Base-by-base conservation (phyloP, 2,329 filamentous ascomycete species). In the Chaetomium globosum region DNA sequence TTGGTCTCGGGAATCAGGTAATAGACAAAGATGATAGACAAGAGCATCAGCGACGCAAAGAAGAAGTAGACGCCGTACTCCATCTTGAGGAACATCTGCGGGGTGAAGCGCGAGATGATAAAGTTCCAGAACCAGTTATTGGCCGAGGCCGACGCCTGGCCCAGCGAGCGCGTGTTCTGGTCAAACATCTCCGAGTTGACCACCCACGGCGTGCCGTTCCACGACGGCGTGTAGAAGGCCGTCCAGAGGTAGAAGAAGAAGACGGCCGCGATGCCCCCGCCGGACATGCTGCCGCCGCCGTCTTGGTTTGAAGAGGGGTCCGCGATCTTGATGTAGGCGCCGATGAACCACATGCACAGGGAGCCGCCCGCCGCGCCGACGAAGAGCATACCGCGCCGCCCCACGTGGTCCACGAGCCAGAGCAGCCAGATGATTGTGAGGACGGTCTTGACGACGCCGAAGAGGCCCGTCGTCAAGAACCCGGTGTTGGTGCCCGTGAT, bases 191-290 rank as follows among this genome's bases (percentile, higher is more conserved):
- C 89, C 0, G 83, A 83, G 79, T 91, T 91, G 73, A 90, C 78
- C 26, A 93, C 88, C 90, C 90, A 93, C 0, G 89, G 89, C 0
- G 87, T 90, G 1, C 88, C 88, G 73, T 90, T 90, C 88, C 88
- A 91, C 0, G 85, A 84, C 0, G 85, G 88, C 0, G 87, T 90
- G 77, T 92, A 93, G 75, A 88, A 87, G 0, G 83, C 85, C 0
- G 89, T 90, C 86, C 87, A 91, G 0, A 91, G 80, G 72, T 91
- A 91, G 79, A 91, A 90, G 80, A 91, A 90, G 75, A 88, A 86
- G 65, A 89, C 82, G 39, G 87, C 86, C 0, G 84, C 84, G 62
- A 87, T 85, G 16, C 86, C 86, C 26, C 72, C 77, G 1, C 72
- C 60, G 13, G 71, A 69, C 48, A 77, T 67, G n/a, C 67, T 49